These are phyloP conservation scores for Sporothrix luriei DNA, from an alignment of 2,329 filamentous ascomycete species.

Conservation along the genomic window DNA sequence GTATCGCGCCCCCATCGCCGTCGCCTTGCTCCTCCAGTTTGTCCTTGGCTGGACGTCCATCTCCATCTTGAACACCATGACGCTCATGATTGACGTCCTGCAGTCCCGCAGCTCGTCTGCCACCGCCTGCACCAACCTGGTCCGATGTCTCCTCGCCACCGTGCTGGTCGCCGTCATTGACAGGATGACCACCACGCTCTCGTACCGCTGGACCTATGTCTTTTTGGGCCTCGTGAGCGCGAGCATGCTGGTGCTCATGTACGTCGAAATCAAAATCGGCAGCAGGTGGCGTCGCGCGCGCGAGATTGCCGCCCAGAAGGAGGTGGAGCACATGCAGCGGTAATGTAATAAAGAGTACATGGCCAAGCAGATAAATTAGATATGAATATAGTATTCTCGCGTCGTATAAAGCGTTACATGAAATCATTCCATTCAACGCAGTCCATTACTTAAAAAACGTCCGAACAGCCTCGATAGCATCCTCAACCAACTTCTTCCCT, in stretches of 20 bases:
- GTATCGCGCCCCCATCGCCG: slow-evolving; percentile 37
- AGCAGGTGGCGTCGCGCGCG: slow-evolving; percentile 26
- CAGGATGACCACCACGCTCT: slow-evolving; percentile 36
- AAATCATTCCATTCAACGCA: not conserved
- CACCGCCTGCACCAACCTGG: slow-evolving; percentile 41
- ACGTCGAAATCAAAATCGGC: slow-evolving; percentile 29
- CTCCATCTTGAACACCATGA: slow-evolving; percentile 42
- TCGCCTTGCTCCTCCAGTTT: slow-evolving; percentile 38
- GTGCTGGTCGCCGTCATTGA: slow-evolving; percentile 41
- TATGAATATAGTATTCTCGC: not conserved
- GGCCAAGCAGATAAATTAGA: not conserved
- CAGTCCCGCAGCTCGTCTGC: slow-evolving; percentile 40
- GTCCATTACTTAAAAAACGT: not conserved
- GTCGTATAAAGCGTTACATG: not conserved
- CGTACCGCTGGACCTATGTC: slow-evolving; percentile 29
- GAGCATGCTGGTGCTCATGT: slow-evolving; percentile 31
- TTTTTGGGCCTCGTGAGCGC: slow-evolving; percentile 31
- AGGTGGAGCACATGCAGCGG: too few relatives aligned
- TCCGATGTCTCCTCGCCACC: slow-evolving; percentile 40
- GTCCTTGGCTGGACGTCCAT: slow-evolving; percentile 42
- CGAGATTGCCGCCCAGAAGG: slow-evolving; percentile 15
- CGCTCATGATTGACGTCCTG: slow-evolving; percentile 42
- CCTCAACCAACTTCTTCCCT: slow-evolving; percentile 25
- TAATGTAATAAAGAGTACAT: not conserved
- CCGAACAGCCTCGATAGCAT: slow-evolving; percentile 15